A percentile compares a stretch with the other conserved stretches of the same genome.
Evolutionary conservation across 2,329 filamentous ascomycete genomes (phyloP).

Genomic region (Pyrenophora graminea): DNA sequence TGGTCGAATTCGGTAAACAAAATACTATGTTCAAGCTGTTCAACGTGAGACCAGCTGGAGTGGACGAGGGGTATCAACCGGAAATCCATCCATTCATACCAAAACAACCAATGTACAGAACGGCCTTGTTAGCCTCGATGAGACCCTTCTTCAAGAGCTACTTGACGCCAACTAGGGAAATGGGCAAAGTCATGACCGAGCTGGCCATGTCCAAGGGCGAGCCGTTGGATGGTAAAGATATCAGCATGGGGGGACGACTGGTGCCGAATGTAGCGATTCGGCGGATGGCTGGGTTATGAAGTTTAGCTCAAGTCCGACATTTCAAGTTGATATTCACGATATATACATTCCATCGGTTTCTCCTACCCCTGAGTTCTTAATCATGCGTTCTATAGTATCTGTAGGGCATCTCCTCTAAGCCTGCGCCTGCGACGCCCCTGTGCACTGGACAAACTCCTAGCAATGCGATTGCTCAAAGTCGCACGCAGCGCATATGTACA

Average conservation of each 20-base stretch:
- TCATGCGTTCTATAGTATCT: neutral
- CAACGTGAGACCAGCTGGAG: conserved; percentile 62
- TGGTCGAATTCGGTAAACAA: conserved; percentile 58
- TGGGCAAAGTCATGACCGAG: conserved; percentile 55
- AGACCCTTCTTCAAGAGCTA: conserved; percentile 38
- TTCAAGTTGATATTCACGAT: neutral
- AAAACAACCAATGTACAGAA: conserved; percentile 29
- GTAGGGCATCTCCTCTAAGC: neutral
- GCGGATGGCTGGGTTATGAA: conserved; percentile 42
- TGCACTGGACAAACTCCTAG: neutral
- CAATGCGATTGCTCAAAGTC: neutral
- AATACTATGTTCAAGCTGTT: conserved; percentile 58
- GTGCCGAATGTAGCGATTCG: conserved; percentile 49
- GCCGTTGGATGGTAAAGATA: conserved; percentile 44
- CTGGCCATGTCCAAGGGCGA: conserved; percentile 55
- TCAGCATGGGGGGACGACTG: conserved; percentile 47
- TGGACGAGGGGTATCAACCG: conserved; percentile 56
- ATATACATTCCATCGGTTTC: neutral
- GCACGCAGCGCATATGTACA: neutral
- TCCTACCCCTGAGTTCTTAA: too few species aligned
- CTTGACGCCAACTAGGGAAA: conserved; percentile 52
- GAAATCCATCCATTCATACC: conserved; percentile 48
- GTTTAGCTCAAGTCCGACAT: neutral
- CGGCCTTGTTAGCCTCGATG: conserved; percentile 22
- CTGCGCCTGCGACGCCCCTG: neutral